These are phyloP conservation scores for Trichoderma sp. DNA, from an alignment of 2,329 filamentous ascomycete genomes.

Conservation along the genomic window DNA sequence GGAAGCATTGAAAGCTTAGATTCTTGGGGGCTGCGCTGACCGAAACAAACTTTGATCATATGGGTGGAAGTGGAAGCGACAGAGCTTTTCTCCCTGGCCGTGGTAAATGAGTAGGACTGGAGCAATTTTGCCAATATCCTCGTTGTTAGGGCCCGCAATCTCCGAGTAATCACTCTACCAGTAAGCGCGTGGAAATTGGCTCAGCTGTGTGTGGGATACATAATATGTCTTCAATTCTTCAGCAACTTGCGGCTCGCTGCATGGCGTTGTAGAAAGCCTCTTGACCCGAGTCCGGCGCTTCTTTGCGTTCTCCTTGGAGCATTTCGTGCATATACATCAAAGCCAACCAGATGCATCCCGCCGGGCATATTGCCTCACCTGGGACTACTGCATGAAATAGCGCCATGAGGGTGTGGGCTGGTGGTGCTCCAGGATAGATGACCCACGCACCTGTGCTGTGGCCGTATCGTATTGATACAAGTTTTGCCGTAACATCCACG, in stretches of 20 bases:
- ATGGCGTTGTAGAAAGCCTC: neutral
- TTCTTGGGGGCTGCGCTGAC: neutral
- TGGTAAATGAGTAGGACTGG: constrained; percentile 5
- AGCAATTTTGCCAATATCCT: constrained; percentile 12
- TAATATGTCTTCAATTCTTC: neutral
- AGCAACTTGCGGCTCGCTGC: neutral
- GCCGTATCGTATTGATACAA: neutral
- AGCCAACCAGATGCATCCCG: neutral
- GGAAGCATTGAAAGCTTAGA: neutral
- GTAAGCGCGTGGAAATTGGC: neutral
- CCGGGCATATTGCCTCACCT: constrained; percentile 22
- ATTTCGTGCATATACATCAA: constrained; percentile 16
- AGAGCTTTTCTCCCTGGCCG: neutral
- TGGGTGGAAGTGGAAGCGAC: neutral
- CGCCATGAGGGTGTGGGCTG: constrained; percentile 22
- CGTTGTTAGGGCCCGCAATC: constrained; percentile 1
- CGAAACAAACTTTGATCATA: neutral
- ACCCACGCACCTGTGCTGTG: constrained; percentile 7
- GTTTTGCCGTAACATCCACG: constrained; percentile 16
- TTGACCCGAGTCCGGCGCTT: neutral
- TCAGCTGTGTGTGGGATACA: neutral
- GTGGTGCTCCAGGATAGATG: constrained; percentile 4
- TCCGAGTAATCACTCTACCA: neutral
- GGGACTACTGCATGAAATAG: constrained; percentile 25
- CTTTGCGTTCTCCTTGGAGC: constrained; percentile 9